A percentile compares a stretch with the other conserved stretches of the same genome.
Evolutionary conservation across 1,284 basidiomycete genomes (phyloP).

Genomic region (Hemileia vastatrix): DNA sequence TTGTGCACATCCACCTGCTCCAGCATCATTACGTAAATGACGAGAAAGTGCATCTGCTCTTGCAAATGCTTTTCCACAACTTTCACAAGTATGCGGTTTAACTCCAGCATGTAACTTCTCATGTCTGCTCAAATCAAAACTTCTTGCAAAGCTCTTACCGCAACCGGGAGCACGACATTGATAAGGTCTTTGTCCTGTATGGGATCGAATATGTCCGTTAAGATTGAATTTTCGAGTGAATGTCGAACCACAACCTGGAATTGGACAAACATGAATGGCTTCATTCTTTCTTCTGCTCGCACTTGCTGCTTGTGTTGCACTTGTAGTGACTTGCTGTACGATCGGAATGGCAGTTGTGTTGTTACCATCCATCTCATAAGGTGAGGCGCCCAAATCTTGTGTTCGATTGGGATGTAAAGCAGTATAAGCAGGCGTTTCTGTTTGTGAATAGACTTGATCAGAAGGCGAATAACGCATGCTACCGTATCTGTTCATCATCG

Average conservation of each 20-base stretch:
- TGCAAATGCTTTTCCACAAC: conserved; percentile 89
- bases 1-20: neutral
- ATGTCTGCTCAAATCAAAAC: conserved; percentile 51
- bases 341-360: too few species aligned
- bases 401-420: too few species aligned
- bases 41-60: conserved; percentile 78
- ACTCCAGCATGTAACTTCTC: conserved; percentile 76
- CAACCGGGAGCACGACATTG: conserved; percentile 86
- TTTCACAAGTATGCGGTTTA: conserved; percentile 75
- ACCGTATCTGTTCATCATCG: too few species aligned
- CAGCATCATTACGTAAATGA: too few species aligned
- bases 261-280: conserved; percentile 82
- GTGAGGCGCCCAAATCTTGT: too few species aligned
- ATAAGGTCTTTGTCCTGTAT: conserved; percentile 88
- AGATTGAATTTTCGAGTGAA: conserved; percentile 77
- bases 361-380: too few species aligned
- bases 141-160: conserved; percentile 92
- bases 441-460: too few species aligned
- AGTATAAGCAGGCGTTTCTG: too few species aligned
- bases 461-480: too few species aligned
- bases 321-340: conserved; percentile 86
- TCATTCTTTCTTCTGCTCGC: conserved; percentile 78
- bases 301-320: conserved; percentile 85
- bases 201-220: conserved; percentile 83
- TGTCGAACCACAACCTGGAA: conserved; percentile 87